Conservation (phyloP, 2,329 filamentous ascomycete genomes). For the Cladosporium sp. region DNA sequence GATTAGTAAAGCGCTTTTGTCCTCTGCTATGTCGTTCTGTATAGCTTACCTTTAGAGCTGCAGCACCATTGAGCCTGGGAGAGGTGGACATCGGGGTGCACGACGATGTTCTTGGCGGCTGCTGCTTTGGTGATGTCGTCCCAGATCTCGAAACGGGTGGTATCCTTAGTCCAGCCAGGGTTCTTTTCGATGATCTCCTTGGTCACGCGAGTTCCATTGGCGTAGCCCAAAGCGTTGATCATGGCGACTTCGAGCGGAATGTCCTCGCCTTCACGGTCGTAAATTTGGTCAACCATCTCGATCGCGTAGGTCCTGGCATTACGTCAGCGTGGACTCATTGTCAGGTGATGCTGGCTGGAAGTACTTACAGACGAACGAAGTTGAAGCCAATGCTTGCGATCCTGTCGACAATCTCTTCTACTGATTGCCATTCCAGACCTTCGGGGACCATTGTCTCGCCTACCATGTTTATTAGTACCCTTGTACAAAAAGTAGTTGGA, state of each 20-base stretch:
- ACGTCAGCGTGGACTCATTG: neutral
- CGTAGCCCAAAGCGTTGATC: constrained; percentile 41
- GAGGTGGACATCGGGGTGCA: constrained; percentile 64
- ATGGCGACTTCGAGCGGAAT: constrained; percentile 42
- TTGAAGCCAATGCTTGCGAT: constrained; percentile 38
- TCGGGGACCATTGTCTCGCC: constrained; percentile 38
- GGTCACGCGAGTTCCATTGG: constrained; percentile 43
- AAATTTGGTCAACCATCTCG: constrained; percentile 45
- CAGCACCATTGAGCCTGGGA: constrained; percentile 62
- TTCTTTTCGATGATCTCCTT: constrained; percentile 40
- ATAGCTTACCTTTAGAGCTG: constrained; percentile 34
- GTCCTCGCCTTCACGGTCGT: constrained; percentile 41
- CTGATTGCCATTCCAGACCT: constrained; percentile 35
- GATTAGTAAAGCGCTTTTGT: neutral
- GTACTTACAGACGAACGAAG: constrained; percentile 34
- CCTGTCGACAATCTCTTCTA: constrained; percentile 32
- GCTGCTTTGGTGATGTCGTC: constrained; percentile 26
- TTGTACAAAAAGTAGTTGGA: too few relatives aligned
- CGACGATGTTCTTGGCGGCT: constrained; percentile 51
- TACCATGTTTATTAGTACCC: neutral
- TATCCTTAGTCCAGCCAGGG: constrained; percentile 40
- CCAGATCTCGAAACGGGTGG: constrained; percentile 43
- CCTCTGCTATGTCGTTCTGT: neutral
- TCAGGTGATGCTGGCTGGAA: neutral
- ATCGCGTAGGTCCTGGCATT: constrained; percentile 41